Percentiles rank a stretch among this genome's conserved stretches.
These are phyloP conservation scores for Cercospora sp. DNA, from an alignment of 2,329 filamentous ascomycete species.

Conservation along the genomic window DNA sequence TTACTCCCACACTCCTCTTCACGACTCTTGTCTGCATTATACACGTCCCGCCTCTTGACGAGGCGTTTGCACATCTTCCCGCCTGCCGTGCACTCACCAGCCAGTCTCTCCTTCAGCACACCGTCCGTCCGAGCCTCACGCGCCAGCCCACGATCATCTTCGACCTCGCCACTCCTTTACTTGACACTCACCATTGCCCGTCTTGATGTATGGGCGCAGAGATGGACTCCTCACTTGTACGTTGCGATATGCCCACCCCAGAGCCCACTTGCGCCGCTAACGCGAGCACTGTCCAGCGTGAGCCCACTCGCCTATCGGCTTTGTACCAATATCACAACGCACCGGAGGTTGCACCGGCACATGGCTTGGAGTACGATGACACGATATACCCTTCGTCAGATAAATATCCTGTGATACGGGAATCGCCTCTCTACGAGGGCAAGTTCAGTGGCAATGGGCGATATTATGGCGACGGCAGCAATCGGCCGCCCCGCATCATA, in stretches of 20 bases:
- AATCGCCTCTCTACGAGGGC: slow-evolving; percentile 29
- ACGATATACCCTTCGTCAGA: slow-evolving; percentile 39
- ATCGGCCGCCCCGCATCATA: slow-evolving; percentile 41
- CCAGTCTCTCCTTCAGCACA: slow-evolving; percentile 1
- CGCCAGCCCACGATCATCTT: background rate
- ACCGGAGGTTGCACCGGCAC: slow-evolving; percentile 42
- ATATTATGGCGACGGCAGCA: slow-evolving; percentile 31
- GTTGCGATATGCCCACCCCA: background rate
- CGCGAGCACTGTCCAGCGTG: slow-evolving; percentile 20
- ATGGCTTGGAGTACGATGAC: slow-evolving; percentile 43
- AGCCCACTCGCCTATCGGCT: slow-evolving; percentile 37
- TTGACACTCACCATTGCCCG: background rate
- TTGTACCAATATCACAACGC: slow-evolving; percentile 44
- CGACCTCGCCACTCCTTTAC: background rate
- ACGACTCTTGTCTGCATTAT: background rate
- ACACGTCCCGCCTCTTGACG: background rate
- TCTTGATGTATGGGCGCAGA: slow-evolving; percentile 18
- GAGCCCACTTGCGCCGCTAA: slow-evolving; percentile 12
- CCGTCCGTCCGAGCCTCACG: background rate
- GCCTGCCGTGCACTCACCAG: background rate
- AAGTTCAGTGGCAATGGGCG: slow-evolving; percentile 20
- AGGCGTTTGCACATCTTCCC: background rate
- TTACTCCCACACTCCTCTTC: background rate
- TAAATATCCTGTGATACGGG: slow-evolving; percentile 40
- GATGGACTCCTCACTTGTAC: slow-evolving; percentile 26